Base-by-base conservation (phyloP, 2,329 filamentous ascomycete species). In the Arthroderma sp. region DNA sequence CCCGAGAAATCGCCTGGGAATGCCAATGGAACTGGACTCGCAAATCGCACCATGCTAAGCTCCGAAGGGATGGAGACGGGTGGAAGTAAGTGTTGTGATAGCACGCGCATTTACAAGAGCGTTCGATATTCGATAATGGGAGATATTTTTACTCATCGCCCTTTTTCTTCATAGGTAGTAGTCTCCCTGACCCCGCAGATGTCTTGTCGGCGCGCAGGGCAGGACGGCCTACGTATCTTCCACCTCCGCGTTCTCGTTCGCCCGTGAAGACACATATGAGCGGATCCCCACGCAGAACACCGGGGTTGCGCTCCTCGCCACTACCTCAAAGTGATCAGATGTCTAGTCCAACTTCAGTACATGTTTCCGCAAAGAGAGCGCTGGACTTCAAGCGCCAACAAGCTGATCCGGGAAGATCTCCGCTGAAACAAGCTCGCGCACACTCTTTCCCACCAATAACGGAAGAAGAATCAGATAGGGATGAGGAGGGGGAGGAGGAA, bases 41-140 rank as follows among this genome's bases (percentile, higher is more conserved):
- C 55, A 38, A 65, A 68, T 50, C 61, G 66, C 31, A 73, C 70
- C 9, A 64, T 72, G 36, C 67, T 66, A 27, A 69, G 69, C 11
- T 77, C 75, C 29, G 73, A 73, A 55, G 71, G 72, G 47, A 80
- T 82, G 78, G 77, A 80, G 27, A 66, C 80, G 43, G 73, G 73
- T 50, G 72, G 80, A 48, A 80, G 78, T 82, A 68, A 46, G 71
- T 58, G 32, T 31, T 45, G 29, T 6, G 27, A 29, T 30, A 22
- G 11, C 8, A 29, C 11, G 6, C 34, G 33, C 22, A 39, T 39
- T 39, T 39, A 41, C 6, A 11, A 41, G 7, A 2, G 29, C n/a
- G 22, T 32, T 30, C 22, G 29, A 29, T 30, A 36, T 32, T 30
- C 22, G 29, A 29, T 30, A 36, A 11, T 29, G 28, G 9, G 32